Conservation (phyloP, 2,329 filamentous ascomycete genomes). For the Calonectria pseudoreteaudii region DNA sequence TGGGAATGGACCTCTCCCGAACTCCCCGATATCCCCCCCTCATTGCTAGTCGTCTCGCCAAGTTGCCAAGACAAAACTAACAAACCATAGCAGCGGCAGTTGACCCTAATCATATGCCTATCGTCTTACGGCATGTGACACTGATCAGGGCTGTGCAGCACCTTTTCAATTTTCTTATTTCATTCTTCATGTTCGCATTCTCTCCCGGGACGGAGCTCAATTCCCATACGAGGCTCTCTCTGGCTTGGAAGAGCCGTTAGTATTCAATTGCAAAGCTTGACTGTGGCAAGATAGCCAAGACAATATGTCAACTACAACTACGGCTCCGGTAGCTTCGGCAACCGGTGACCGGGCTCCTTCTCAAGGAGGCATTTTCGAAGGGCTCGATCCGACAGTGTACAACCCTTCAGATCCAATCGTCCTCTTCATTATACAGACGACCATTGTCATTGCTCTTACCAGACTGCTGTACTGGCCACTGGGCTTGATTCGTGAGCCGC, state of each 20-base stretch:
- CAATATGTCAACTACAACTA: constrained; percentile 21
- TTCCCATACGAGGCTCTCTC: neutral
- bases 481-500: constrained; percentile 79
- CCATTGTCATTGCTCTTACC: constrained; percentile 26
- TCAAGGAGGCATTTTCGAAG: constrained; percentile 31
- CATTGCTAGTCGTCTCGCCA: neutral
- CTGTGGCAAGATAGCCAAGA: too few relatives aligned
- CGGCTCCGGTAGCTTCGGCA: neutral
- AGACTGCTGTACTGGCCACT: constrained; percentile 75
- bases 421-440: constrained; percentile 33
- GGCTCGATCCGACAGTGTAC: constrained; percentile 26
- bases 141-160: neutral
- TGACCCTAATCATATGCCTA: neutral
- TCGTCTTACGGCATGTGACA: neutral
- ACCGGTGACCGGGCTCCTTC: constrained; percentile 16
- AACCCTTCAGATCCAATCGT: constrained; percentile 26
- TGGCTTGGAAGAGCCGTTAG: neutral
- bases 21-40: neutral
- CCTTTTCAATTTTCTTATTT: neutral
- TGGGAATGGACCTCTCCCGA: neutral
- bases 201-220: too few relatives aligned
- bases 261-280: neutral
- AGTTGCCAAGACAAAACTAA: neutral
- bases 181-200: neutral
- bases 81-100: neutral